Percentiles rank a stretch among this genome's conserved stretches.
These are phyloP conservation scores for Hemisphaericaspora lyxosophila DNA, from an alignment of 1,139 yeast genomes.

Conservation along the genomic window DNA sequence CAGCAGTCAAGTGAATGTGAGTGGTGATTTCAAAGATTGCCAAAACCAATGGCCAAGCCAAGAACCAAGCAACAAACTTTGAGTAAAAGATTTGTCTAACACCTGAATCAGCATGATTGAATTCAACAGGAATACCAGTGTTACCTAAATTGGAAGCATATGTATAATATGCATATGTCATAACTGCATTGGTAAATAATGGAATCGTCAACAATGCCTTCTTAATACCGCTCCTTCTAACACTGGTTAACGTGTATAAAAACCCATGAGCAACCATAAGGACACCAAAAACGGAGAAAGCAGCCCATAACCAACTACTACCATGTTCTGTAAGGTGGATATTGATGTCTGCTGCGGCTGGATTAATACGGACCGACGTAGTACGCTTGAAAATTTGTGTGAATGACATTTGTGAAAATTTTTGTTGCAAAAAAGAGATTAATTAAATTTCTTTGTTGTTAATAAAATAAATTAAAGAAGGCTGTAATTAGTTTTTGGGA, in stretches of 20 bases:
- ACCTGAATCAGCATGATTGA: slow-evolving; percentile 47
- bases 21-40: slow-evolving; percentile 48
- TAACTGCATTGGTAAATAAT: slow-evolving; percentile 43
- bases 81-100: slow-evolving; percentile 65
- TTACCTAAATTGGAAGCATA: slow-evolving; percentile 70
- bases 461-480: slow-evolving; percentile 1
- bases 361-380: slow-evolving; percentile 51
- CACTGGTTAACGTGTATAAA: slow-evolving; percentile 38
- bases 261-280: slow-evolving; percentile 42
- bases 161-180: slow-evolving; percentile 58
- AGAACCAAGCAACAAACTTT: slow-evolving; percentile 67
- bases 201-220: slow-evolving; percentile 48
- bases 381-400: slow-evolving; percentile 26
- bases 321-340: slow-evolving; percentile 59
- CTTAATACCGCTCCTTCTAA: slow-evolving; percentile 31
- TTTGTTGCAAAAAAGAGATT: neutral
- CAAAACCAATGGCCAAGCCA: slow-evolving; percentile 57
- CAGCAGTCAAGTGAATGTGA: slow-evolving; percentile 25
- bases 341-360: slow-evolving; percentile 39
- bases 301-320: slow-evolving; percentile 74
- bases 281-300: slow-evolving; percentile 48
- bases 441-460: neutral
- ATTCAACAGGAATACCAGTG: slow-evolving; percentile 54
- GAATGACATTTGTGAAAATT: slow-evolving; percentile 4
- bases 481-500: neutral